Evolutionary conservation across 345 rosid genomes (phyloP).

Genomic region (Pistacia atlantica): DNA sequence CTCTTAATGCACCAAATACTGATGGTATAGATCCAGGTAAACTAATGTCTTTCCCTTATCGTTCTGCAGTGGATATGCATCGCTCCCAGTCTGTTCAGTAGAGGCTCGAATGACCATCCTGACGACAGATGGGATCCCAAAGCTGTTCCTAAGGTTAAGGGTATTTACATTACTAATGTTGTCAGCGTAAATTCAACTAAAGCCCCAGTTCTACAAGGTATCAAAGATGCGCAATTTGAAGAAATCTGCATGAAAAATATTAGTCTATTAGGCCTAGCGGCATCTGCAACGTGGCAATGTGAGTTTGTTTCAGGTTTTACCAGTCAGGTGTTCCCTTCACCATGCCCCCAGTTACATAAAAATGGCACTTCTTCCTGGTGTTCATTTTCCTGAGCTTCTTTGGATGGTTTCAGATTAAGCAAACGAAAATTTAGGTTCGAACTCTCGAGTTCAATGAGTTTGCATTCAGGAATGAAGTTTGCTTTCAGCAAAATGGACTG

Average conservation of each 20-base stretch:
- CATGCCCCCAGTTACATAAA: conserved; percentile 69
- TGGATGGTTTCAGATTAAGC: background rate
- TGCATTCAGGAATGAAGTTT: background rate
- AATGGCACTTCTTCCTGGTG: conserved; percentile 49
- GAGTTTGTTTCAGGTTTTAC: conserved; percentile 76
- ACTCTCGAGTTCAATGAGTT: background rate
- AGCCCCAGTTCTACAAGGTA: conserved; percentile 75
- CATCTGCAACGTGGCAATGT: conserved; percentile 71
- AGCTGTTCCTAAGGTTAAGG: conserved; percentile 76
- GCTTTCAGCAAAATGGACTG: conserved; percentile 5
- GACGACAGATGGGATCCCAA: conserved; percentile 82
- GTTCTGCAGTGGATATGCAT: background rate
- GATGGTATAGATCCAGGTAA: conserved; percentile 97
- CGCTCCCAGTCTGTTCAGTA: conserved; percentile 42
- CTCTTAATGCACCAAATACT: conserved; percentile 92
- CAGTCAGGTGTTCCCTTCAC: conserved; percentile 52
- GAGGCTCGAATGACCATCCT: conserved; percentile 93
- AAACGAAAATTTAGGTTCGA: background rate
- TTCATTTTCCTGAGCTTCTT: conserved; percentile 22
- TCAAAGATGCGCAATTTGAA: conserved; percentile 62
- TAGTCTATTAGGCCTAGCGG: conserved; percentile 52
- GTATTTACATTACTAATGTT: conserved; percentile 60
- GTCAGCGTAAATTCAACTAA: conserved; percentile 73
- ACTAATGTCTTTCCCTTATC: background rate
- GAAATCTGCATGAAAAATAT: conserved; percentile 80